Evolutionary conservation across 2,329 filamentous ascomycete genomes (phyloP), one percentile per base, ranked within the genome.

Genomic region (Phialemoniopsis sp.): DNA sequence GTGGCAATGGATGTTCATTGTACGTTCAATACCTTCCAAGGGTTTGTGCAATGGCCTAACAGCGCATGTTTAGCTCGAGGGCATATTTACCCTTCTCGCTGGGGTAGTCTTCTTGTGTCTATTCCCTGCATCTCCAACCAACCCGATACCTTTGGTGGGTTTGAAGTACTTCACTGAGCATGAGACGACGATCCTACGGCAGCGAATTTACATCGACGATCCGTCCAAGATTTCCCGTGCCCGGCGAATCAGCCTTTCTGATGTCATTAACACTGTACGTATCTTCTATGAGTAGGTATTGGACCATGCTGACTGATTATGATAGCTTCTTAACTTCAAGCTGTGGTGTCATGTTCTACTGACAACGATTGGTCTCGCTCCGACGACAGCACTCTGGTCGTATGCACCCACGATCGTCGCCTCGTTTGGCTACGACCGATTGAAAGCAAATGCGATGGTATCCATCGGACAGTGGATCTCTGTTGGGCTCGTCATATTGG

Each of bases 1-100:
- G n/a, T 79, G 74, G 74, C 70, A 72, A 46, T 78, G 75, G 74
- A 58, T 78, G 2, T 78, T 78, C 42, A n/a, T n/a, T n/a, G n/a
- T n/a, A n/a, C n/a, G n/a, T n/a, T n/a, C n/a, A n/a, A n/a, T n/a
- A n/a, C n/a, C n/a, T n/a, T n/a, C n/a, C n/a, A n/a, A n/a, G n/a
- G n/a, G n/a, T n/a, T n/a, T n/a, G n/a, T n/a, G n/a, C n/a, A n/a
- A n/a, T n/a, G n/a, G n/a, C n/a, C n/a, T n/a, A n/a, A n/a, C n/a
- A n/a, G n/a, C n/a, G n/a, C n/a, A 50, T 59, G 10, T n/a, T n/a
- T n/a, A n/a, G n/a, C 55, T 77, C 19, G 73, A 76, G 61, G 74
- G 73, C 1, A 51, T 60, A 12, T 76, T 78, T 45, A 77, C 72
- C 14, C 51, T 76, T 12, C 40, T 64, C 13, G 56, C 56, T 18